A percentile compares a stretch with the other conserved stretches of the same genome.
Conservation (phyloP, 352 stramenopile species). For the Bremia lactucae region DNA sequence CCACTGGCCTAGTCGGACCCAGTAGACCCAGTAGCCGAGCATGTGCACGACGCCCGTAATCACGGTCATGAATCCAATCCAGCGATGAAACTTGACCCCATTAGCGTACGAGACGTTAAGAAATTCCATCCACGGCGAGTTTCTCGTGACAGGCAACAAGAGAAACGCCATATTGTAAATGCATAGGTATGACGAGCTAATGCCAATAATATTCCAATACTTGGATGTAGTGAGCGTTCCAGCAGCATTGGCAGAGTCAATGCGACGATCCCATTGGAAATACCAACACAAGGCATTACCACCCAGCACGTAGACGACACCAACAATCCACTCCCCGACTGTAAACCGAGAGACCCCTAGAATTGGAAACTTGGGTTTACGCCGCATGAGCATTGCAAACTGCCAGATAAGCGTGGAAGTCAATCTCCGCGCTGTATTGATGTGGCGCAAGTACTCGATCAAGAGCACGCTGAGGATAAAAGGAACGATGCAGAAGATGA, state of each 20-base stretch:
- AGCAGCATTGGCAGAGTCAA: conserved; percentile 18
- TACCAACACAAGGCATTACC: conserved; percentile 53
- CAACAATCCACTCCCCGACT: conserved; percentile 46
- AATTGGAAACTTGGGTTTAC: conserved; percentile 33
- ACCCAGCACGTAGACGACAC: conserved; percentile 39
- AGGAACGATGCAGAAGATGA: conserved; percentile 54
- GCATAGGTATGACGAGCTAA: conserved; percentile 38
- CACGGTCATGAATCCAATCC: conserved; percentile 48
- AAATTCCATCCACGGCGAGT: conserved; percentile 58
- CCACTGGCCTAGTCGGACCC: conserved; percentile 30
- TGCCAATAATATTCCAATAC: conserved; percentile 46
- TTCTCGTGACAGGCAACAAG: conserved; percentile 42
- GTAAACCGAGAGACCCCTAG: conserved; percentile 36
- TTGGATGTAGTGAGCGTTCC: conserved; percentile 36
- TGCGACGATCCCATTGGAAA: conserved; percentile 40
- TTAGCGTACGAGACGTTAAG: conserved; percentile 53
- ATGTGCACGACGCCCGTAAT: conserved; percentile 38
- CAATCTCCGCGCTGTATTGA: conserved; percentile 28
- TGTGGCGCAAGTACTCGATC: conserved; percentile 38
- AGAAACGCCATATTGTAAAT: conserved; percentile 74
- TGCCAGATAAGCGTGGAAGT: conserved; percentile 28
- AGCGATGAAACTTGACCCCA: conserved; percentile 49
- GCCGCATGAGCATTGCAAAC: conserved; percentile 33
- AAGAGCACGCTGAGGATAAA: conserved; percentile 43
- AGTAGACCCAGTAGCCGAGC: conserved; percentile 39